A percentile compares a stretch with the other conserved stretches of the same genome.
Evolutionary conservation across 352 stramenopile genomes (phyloP).

Genomic region (Globisporangium mamillatum): DNA sequence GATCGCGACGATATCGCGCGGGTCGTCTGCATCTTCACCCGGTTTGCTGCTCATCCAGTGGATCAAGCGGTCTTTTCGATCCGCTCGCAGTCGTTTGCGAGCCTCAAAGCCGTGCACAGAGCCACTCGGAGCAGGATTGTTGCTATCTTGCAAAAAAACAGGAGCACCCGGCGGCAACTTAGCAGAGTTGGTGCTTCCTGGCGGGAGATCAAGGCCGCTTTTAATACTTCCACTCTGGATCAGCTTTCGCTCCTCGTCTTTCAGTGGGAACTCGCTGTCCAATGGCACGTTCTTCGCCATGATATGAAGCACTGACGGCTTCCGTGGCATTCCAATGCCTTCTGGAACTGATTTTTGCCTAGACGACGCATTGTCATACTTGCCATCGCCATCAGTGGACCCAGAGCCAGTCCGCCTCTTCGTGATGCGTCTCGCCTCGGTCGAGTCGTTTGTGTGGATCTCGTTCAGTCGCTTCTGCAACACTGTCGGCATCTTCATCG

Average conservation of each 20-base stretch:
- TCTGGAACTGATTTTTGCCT: not conserved
- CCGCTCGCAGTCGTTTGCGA: constrained; percentile 68
- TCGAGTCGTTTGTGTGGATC: constrained; percentile 47
- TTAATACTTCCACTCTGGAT: constrained; percentile 20
- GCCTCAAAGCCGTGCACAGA: constrained; percentile 79
- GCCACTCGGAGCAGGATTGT: constrained; percentile 8
- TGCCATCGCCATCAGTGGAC: not conserved
- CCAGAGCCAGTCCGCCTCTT: constrained; percentile 13
- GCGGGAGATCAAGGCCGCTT: not conserved
- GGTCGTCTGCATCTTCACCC: constrained; percentile 88
- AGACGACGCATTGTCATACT: not conserved
- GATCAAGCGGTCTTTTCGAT: constrained; percentile 62
- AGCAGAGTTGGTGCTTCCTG: not conserved
- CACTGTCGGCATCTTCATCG: constrained; percentile 63
- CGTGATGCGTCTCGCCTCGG: constrained; percentile 11
- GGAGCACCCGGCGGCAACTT: constrained; percentile 22
- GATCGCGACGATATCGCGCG: constrained; percentile 89
- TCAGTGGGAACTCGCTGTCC: constrained; percentile 50
- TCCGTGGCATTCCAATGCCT: not conserved
- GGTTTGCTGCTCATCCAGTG: constrained; percentile 74
- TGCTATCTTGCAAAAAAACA: constrained; percentile 5
- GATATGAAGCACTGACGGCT: constrained; percentile 63
- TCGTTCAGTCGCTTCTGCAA: constrained; percentile 68
- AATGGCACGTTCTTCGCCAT: constrained; percentile 49
- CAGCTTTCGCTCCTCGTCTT: constrained; percentile 58